Conservation (phyloP, 2,329 filamentous ascomycete species). For the Botryosphaeria dothidea region DNA sequence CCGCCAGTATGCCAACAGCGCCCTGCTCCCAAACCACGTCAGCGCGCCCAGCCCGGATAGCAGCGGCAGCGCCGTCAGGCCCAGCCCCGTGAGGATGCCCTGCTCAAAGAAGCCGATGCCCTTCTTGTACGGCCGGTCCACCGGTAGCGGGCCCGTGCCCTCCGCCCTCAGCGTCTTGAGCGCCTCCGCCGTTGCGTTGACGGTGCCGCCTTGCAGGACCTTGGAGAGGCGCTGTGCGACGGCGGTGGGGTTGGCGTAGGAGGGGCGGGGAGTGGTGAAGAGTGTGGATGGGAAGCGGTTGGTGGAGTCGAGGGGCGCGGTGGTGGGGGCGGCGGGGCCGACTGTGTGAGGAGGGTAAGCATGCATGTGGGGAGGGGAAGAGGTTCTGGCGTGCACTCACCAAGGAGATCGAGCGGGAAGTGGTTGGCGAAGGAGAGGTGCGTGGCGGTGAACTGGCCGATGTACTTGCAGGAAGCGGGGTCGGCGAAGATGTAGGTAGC, state of each 20-base stretch:
- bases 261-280: conserved; percentile 49
- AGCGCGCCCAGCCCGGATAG: conserved; percentile 31
- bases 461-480: conserved; percentile 56
- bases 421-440: conserved; percentile 58
- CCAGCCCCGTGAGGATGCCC: conserved; percentile 38
- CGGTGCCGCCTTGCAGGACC: not conserved
- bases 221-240: conserved; percentile 17
- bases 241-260: conserved; percentile 31
- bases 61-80: conserved; percentile 34
- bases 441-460: conserved; percentile 57
- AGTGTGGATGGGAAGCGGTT: conserved; percentile 45
- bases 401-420: conserved; percentile 57
- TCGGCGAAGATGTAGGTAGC: conserved; percentile 57
- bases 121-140: conserved; percentile 36
- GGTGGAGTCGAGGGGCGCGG: conserved; percentile 28
- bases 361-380: conserved; percentile 23
- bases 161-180: conserved; percentile 24
- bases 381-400: conserved; percentile 26
- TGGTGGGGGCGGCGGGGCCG: conserved; percentile 40
- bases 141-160: conserved; percentile 26
- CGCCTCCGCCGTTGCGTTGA: conserved; percentile 7
- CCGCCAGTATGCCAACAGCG: not conserved
- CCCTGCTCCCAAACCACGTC: conserved; percentile 26
- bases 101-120: conserved; percentile 42
- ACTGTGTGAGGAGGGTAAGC: conserved; percentile 25